Conservation (phyloP, 2,329 filamentous ascomycete genomes). For the Penicillium sp. region DNA sequence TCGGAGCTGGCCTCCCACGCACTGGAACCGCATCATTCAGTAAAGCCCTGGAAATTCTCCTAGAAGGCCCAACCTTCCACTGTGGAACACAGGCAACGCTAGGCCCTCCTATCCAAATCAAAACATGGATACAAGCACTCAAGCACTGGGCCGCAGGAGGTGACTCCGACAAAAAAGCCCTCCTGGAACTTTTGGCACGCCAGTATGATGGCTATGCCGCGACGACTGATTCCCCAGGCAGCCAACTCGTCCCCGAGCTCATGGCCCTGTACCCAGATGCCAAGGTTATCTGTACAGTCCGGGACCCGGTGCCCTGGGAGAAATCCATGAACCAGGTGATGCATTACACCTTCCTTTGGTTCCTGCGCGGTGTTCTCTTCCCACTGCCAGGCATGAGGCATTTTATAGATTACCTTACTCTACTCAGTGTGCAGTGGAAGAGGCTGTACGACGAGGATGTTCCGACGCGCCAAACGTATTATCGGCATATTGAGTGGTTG, state of each 20-base stretch:
- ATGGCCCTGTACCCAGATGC: conserved; percentile 52
- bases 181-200: conserved; percentile 11
- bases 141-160: conserved; percentile 11
- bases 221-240: conserved; percentile 48
- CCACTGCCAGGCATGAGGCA: conserved; percentile 27
- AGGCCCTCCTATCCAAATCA: conserved; percentile 22
- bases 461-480: conserved; percentile 14
- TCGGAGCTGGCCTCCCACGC: conserved; percentile 37
- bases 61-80: conserved; percentile 52
- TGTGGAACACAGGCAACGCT: conserved; percentile 44
- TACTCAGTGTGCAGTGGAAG: conserved; percentile 21
- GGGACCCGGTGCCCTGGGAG: conserved; percentile 23
- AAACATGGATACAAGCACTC: conserved; percentile 23
- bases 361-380: conserved; percentile 19
- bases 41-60: conserved; percentile 48
- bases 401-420: conserved; percentile 19
- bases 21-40: conserved; percentile 55
- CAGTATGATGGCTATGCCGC: conserved; percentile 45
- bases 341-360: conserved; percentile 17
- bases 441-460: conserved; percentile 16
- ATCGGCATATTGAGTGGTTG: conserved; percentile 25
- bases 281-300: conserved; percentile 46
- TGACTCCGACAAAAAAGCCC: background rate
- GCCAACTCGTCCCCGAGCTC: conserved; percentile 47
- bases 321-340: conserved; percentile 22